phyloP scores from a whole-genome alignment of 495 filamentous ascomycete species.

The Oleoguttula mirabilis region DNA sequence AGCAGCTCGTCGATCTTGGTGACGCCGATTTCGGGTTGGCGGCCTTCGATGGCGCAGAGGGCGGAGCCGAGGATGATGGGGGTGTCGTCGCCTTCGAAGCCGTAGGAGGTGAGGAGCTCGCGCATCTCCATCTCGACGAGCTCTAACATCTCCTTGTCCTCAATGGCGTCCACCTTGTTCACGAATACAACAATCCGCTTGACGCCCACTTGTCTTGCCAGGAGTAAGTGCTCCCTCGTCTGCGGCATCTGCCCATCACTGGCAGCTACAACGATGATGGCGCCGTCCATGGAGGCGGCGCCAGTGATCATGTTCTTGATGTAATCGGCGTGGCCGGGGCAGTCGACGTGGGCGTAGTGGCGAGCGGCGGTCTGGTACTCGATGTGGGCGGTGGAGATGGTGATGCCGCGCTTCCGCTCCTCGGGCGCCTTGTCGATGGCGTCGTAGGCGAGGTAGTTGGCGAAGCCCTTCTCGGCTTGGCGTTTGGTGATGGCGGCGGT shows the following conservation, averaged over 20 bases:
- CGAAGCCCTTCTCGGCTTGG: conserved; percentile 84
- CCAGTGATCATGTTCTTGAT: conserved; percentile 99
- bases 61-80: conserved; percentile 94
- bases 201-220: conserved; percentile 95
- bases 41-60: conserved; percentile 83
- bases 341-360: conserved; percentile 99
- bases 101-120: conserved; percentile 80
- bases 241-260: conserved; percentile 99
- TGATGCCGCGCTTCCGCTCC: conserved; percentile 99
- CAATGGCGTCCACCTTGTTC: conserved; percentile 94
- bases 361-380: conserved; percentile 85
- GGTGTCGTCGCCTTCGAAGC: conserved; percentile 95
- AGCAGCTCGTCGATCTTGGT: conserved; percentile 79
- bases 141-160: conserved; percentile 98
- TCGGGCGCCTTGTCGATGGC: conserved; percentile 98
- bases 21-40: conserved; percentile 74
- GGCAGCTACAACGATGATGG: conserved; percentile 96
- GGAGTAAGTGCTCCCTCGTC: conserved; percentile 93
- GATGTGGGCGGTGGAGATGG: conserved; percentile 95
- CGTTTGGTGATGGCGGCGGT: conserved; percentile 97
- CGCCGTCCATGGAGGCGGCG: conserved; percentile 94
- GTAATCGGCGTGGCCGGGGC: conserved; percentile 99
- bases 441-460: conserved; percentile 90
- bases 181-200: conserved; percentile 98
- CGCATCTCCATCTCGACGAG: conserved; percentile 99